Base-by-base conservation (phyloP, 129 eudicot species). In the Lactuca saligna region DNA sequence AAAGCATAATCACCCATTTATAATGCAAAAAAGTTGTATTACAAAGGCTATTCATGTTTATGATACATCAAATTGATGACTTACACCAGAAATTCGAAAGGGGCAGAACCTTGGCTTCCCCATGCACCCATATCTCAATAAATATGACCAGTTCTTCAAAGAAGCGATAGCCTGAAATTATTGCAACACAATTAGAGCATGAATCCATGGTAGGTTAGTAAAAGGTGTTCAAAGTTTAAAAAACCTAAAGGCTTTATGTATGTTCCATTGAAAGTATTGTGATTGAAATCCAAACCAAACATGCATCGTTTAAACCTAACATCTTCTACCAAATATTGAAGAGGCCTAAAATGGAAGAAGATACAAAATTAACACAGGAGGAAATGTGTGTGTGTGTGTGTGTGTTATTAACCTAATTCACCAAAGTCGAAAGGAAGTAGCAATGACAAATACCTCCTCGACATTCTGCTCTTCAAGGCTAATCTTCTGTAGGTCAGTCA, bases 61-160 rank as follows among this genome's bases (percentile, higher is more conserved):
- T 56, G 50, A 54, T 54, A 42, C 62, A 51, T 9, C 7, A 17
- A 12, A 8, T 17, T 31, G 5, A 33, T 25, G n/a, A 61, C 58
- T 32, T 35, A 29, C 57, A 12, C 17, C 16, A 9, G 49, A 35
- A 34, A 62, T 15, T 13, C 37, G 42, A 61, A 68, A 68, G 4
- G 63, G 33, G 16, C 49, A 68, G 53, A 68, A 79, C 72, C 80
- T 82, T 65, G 85, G 87, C 77, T 82, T 85, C 63, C 91, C 87
- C 75, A 79, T 75, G 16, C 81, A 85, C 13, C 91, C 87, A 59
- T 86, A 86, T 73, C 82, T 86, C 57, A 86, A 82, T 61, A 86
- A 70, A 70, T 80, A 79, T 51, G 63, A 49, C 38, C 13, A 53
- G 31, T 44, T 51, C 8, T 46, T 61, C 63, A 72, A 37, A 54